Evolutionary conservation across 106 monocot genomes (phyloP).

Genomic region (Xerophyta viscosa): DNA sequence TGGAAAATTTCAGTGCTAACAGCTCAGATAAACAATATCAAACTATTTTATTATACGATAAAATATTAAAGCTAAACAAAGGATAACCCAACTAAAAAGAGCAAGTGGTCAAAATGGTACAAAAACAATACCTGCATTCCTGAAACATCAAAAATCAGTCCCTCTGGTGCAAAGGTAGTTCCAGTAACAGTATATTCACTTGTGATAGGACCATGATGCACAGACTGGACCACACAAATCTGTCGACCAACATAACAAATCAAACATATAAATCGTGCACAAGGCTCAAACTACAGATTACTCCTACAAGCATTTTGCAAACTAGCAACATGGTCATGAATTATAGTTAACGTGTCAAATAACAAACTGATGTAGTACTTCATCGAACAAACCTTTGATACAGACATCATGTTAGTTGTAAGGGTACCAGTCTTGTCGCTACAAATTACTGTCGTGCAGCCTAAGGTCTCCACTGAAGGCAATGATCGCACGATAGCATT

Average conservation of each 20-base stretch:
- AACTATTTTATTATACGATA: too few relatives aligned
- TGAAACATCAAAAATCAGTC: slow-evolving; percentile 68
- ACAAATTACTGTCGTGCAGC: slow-evolving; percentile 99
- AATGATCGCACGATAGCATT: slow-evolving; percentile 98
- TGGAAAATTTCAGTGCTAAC: too few relatives aligned
- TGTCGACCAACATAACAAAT: slow-evolving; percentile 14
- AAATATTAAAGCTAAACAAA: too few relatives aligned
- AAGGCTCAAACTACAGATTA: too few relatives aligned
- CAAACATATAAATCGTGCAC: slow-evolving; percentile 2
- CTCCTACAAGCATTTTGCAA: too few relatives aligned
- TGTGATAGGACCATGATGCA: slow-evolving; percentile 76
- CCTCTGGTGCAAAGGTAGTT: slow-evolving; percentile 97
- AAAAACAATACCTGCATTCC: slow-evolving; percentile 60
- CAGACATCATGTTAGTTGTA: slow-evolving; percentile 99
- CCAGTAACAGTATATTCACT: slow-evolving; percentile 75
- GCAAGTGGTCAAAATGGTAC: too few relatives aligned
- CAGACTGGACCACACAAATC: slow-evolving; percentile 92
- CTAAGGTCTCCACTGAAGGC: slow-evolving; percentile 97
- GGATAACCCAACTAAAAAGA: too few relatives aligned
- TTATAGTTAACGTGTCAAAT: too few relatives aligned
- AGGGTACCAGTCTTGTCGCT: slow-evolving; percentile 99
- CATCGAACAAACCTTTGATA: slow-evolving; percentile 67
- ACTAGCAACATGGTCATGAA: too few relatives aligned
- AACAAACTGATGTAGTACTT: not conserved
- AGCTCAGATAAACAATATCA: too few relatives aligned